Conservation (phyloP, 2,329 filamentous ascomycete genomes). For the Stylonectria norvegica region DNA sequence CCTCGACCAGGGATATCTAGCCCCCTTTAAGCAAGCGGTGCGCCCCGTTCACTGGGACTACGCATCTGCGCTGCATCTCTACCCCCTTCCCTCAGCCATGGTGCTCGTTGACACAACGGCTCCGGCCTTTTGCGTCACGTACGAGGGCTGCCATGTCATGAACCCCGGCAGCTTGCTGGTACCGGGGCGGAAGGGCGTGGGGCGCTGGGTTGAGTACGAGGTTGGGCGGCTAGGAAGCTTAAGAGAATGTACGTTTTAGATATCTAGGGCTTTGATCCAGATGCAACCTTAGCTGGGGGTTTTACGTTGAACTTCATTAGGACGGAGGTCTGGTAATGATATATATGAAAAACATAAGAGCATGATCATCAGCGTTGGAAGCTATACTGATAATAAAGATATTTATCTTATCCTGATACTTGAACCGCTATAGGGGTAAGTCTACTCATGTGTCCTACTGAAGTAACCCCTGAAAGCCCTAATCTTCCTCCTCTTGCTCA, state of each 20-base stretch:
- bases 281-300: too few relatives aligned
- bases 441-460: too few relatives aligned
- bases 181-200: conserved; percentile 62
- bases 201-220: conserved; percentile 86
- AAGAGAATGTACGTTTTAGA: conserved; percentile 61
- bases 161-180: conserved; percentile 81
- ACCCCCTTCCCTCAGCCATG: conserved; percentile 82
- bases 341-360: too few relatives aligned
- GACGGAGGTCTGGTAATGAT: too few relatives aligned
- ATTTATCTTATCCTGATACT: too few relatives aligned
- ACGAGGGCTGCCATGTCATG: conserved; percentile 93
- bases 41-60: conserved; percentile 91
- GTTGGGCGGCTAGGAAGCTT: conserved; percentile 59
- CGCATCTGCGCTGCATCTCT: conserved; percentile 70
- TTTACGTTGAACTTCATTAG: too few relatives aligned
- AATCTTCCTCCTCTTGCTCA: too few relatives aligned
- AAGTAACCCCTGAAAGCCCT: too few relatives aligned
- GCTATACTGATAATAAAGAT: too few relatives aligned
- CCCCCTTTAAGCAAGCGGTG: conserved; percentile 76
- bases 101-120: conserved; percentile 79
- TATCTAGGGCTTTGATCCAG: too few relatives aligned
- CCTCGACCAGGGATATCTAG: conserved; percentile 83
- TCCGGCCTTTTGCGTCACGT: conserved; percentile 80
- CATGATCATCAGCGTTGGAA: too few relatives aligned
- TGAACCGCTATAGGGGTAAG: too few relatives aligned